Conservation (phyloP, 805 yeast genomes). For the Saturnispora dispora region DNA sequence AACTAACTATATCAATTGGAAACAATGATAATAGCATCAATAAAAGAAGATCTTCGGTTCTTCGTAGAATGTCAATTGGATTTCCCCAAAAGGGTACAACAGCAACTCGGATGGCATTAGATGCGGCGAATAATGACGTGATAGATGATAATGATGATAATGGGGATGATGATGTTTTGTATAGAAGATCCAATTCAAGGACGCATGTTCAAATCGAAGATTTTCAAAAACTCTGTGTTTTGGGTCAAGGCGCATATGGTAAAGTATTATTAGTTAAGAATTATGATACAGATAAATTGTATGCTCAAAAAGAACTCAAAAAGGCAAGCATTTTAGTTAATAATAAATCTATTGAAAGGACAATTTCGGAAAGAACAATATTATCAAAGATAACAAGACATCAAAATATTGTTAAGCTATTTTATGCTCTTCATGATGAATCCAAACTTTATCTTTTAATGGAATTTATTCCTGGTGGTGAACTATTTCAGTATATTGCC, state of each 20-base stretch:
- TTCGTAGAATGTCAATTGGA: slow-evolving; percentile 24
- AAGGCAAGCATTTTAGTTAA: slow-evolving; percentile 63
- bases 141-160: slow-evolving; percentile 8
- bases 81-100: slow-evolving; percentile 6
- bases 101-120: slow-evolving; percentile 4
- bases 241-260: slow-evolving; percentile 85
- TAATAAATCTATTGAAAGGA: slow-evolving; percentile 51
- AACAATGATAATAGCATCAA: background rate
- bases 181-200: slow-evolving; percentile 10
- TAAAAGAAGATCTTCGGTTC: slow-evolving; percentile 23
- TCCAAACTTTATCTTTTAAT: slow-evolving; percentile 62
- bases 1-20: background rate
- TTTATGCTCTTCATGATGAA: slow-evolving; percentile 74
- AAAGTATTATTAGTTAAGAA: slow-evolving; percentile 71
- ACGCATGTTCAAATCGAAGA: slow-evolving; percentile 32
- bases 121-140: slow-evolving; percentile 4
- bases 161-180: slow-evolving; percentile 7
- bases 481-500: slow-evolving; percentile 57
- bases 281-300: slow-evolving; percentile 46
- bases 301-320: slow-evolving; percentile 77
- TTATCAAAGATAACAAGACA: slow-evolving; percentile 55
- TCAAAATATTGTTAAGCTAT: slow-evolving; percentile 74
- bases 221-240: slow-evolving; percentile 59
- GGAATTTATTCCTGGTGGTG: slow-evolving; percentile 90
- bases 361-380: slow-evolving; percentile 68